Percentiles rank a stretch among this genome's conserved stretches.
Evolutionary conservation across 306 rosid genomes (phyloP).

Genomic region (Vigna trinervia): DNA sequence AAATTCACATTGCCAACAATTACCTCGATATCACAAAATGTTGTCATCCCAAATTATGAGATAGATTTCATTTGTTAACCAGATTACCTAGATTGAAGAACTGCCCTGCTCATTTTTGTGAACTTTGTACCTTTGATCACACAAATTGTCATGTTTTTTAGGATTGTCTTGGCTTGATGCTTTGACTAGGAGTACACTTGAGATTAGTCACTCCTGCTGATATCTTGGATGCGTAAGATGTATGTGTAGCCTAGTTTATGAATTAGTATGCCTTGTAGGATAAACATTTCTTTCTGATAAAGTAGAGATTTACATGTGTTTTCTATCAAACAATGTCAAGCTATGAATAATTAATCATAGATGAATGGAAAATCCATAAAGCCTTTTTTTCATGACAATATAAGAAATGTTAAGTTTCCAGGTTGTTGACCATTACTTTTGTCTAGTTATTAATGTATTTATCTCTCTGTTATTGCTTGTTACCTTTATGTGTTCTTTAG

Average conservation of each 20-base stretch:
- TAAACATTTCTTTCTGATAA: background rate
- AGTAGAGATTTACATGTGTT: slow-evolving; percentile 7
- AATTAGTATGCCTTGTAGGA: background rate
- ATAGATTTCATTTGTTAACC: background rate
- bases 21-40: background rate
- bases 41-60: background rate
- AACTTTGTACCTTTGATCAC: background rate
- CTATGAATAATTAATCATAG: slow-evolving; percentile 7
- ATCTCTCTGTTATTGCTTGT: slow-evolving; percentile 6
- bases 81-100: slow-evolving; percentile 13
- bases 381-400: background rate
- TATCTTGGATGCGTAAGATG: background rate
- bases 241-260: slow-evolving; percentile 2
- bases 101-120: background rate
- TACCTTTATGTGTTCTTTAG: slow-evolving; percentile 20
- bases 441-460: slow-evolving; percentile 9
- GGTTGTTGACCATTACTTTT: slow-evolving; percentile 30
- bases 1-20: too few species aligned
- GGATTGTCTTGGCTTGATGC: slow-evolving; percentile 15
- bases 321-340: background rate
- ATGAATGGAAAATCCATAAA: background rate
- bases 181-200: background rate
- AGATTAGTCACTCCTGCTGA: background rate
- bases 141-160: background rate
- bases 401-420: slow-evolving; percentile 16